These are phyloP conservation scores for Urochloa ruziziensis DNA, from an alignment of 176 grass and related monocot species.

Conservation along the genomic window DNA sequence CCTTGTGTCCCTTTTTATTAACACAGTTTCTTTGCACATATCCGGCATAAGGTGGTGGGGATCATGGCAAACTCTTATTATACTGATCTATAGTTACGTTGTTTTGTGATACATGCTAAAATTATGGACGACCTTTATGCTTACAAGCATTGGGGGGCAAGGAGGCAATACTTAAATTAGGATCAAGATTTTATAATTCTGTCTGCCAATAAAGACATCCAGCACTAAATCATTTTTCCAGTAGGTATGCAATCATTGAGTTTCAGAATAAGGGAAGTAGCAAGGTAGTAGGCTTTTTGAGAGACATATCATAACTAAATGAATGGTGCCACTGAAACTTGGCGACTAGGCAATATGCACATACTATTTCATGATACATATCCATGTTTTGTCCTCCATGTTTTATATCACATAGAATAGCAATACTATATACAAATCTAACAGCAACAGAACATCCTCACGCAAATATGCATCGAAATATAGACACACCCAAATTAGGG, in stretches of 20 bases:
- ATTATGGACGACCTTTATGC: too few species aligned
- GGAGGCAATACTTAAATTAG: not conserved
- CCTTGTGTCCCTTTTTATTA: too few species aligned
- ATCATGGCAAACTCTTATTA: too few species aligned
- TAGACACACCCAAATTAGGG: not conserved
- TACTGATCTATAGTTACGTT: too few species aligned
- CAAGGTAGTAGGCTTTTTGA: not conserved
- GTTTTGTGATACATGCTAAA: too few species aligned
- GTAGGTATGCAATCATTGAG: not conserved
- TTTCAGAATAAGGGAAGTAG: not conserved
- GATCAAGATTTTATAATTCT: not conserved
- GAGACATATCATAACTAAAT: not conserved
- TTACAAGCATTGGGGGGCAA: not conserved
- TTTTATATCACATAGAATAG: not conserved
- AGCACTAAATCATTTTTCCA: conserved; percentile 6
- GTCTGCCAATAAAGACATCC: not conserved
- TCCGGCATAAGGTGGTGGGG: too few species aligned
- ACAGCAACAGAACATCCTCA: not conserved
- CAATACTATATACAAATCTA: not conserved
- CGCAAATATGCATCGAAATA: not conserved
- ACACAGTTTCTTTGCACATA: too few species aligned
- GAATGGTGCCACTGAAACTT: not conserved
- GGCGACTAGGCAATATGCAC: too few species aligned
- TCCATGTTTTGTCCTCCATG: not conserved
- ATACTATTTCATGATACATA: not conserved